Evolutionary conservation across 2,329 filamentous ascomycete genomes (phyloP), one percentile per base, ranked within the genome.

Genomic region (Fusarium floridanum): DNA sequence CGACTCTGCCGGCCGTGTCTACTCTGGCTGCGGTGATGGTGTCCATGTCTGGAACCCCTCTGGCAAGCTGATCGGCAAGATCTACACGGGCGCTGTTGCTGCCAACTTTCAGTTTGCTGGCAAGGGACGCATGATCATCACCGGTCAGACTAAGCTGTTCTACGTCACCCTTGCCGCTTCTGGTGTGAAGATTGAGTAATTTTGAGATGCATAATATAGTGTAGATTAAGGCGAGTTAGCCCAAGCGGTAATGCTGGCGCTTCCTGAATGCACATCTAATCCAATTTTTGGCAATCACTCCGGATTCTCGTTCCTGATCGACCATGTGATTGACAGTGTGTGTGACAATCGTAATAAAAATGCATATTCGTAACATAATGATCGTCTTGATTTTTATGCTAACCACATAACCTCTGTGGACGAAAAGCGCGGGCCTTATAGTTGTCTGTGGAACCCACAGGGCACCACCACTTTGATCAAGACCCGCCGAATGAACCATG

Each of bases 1-100:
- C 64, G 89, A 91, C 74, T 81, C 83, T 10, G 80, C 85, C 11
- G 90, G 90, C 1, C 88, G 90, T 61, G 85, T 92, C 4, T 91
- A 88, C 72, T 80, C 83, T 6, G 86, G 85, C 10, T 86, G 84
- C 57, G 85, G 85, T 1, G 87, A 88, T 67, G 87, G 86, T 12
- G 82, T 88, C 5, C 84, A 87, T 61, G 84, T 88, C 0, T 89
- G 84, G 83, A 86, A 86, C 63, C 74, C 82, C 0, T 82, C 81
- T 3, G 86, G 86, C 24, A 83, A 83, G 64, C 81, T 88, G 2
- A 83, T 88, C n/a, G 87, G 87, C 1, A 92, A 91, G 81, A 88
- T 92, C 20, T 86, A 86, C 67, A 83, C 87, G 0, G 85, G 86
- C 0, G 83, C 83, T 37, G 83, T 81, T 5, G 81, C 79, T 2